Evolutionary conservation across 169 alveolate species (phyloP).

Genomic region (Babesia sp.): DNA sequence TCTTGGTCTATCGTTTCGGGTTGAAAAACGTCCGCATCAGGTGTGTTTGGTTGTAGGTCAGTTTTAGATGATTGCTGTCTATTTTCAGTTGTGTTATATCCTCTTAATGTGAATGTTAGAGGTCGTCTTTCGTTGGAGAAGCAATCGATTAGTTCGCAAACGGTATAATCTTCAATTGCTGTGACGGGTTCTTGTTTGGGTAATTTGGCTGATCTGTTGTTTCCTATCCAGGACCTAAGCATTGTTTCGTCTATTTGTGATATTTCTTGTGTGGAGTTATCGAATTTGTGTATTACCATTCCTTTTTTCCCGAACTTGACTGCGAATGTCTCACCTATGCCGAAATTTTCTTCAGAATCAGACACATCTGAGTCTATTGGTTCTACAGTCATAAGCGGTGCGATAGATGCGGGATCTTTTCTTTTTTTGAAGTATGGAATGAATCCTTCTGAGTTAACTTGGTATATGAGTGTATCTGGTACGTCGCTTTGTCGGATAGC

Average conservation of each 20-base stretch:
- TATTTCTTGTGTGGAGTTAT: conserved; percentile 10
- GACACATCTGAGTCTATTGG: conserved; percentile 68
- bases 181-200: conserved; percentile 28
- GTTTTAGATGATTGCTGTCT: not conserved
- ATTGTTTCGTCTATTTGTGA: conserved; percentile 39
- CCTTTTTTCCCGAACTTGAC: conserved; percentile 6
- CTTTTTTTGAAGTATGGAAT: conserved; percentile 73
- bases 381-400: conserved; percentile 62
- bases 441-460: conserved; percentile 60
- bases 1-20: not conserved
- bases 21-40: not conserved
- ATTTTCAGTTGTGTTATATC: not conserved
- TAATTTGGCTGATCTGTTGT: not conserved
- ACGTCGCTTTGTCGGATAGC: conserved; percentile 62
- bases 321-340: conserved; percentile 52
- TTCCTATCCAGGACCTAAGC: conserved; percentile 36
- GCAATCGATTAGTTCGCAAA: conserved; percentile 56
- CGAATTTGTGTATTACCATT: conserved; percentile 45
- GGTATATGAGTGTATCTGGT: conserved; percentile 57
- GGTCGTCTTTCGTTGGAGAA: conserved; percentile 65
- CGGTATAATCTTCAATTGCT: conserved; percentile 2
- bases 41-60: not conserved
- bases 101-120: conserved; percentile 9
- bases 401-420: not conserved
- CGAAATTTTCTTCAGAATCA: conserved; percentile 50